phyloP scores from a whole-genome alignment of 2,329 filamentous ascomycete genomes.

The Coniochaeta ligniaria region DNA sequence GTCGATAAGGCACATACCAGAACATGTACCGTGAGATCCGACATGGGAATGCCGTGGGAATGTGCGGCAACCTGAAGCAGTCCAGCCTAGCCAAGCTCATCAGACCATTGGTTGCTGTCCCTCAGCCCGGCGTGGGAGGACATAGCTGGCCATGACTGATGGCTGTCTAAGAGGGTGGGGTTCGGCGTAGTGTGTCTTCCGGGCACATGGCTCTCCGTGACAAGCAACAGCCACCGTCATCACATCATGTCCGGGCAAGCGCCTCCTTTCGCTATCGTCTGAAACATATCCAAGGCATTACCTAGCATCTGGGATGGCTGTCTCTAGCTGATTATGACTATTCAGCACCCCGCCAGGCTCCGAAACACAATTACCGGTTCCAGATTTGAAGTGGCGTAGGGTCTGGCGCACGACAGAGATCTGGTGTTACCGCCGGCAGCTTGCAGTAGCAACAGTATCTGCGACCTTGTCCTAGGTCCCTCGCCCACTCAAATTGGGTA shows the following conservation, averaged over 20 bases:
- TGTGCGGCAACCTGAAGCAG: too few relatives aligned
- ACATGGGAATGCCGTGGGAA: too few relatives aligned
- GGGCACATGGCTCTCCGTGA: not conserved
- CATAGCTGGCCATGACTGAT: not conserved
- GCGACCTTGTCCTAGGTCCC: not conserved
- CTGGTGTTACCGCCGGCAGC: constrained; percentile 2
- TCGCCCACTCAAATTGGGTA: constrained; percentile 3
- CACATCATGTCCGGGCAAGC: not conserved
- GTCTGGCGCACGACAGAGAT: constrained; percentile 3
- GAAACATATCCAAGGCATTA: not conserved
- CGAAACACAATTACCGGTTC: not conserved
- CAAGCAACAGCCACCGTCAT: not conserved
- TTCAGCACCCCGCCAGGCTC: not conserved
- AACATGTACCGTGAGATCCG: too few relatives aligned
- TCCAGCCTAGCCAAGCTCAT: not conserved
- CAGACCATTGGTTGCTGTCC: not conserved
- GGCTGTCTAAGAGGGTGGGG: not conserved
- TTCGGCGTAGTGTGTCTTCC: not conserved
- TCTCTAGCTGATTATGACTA: not conserved
- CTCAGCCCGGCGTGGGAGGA: not conserved
- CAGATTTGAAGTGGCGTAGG: constrained; percentile 1
- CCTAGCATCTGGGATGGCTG: not conserved
- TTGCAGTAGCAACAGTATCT: constrained; percentile 5
- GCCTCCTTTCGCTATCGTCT: not conserved
- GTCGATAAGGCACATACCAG: too few relatives aligned